phyloP scores from a whole-genome alignment of 2,329 filamentous ascomycete species.

The Fusarium lateritium region DNA sequence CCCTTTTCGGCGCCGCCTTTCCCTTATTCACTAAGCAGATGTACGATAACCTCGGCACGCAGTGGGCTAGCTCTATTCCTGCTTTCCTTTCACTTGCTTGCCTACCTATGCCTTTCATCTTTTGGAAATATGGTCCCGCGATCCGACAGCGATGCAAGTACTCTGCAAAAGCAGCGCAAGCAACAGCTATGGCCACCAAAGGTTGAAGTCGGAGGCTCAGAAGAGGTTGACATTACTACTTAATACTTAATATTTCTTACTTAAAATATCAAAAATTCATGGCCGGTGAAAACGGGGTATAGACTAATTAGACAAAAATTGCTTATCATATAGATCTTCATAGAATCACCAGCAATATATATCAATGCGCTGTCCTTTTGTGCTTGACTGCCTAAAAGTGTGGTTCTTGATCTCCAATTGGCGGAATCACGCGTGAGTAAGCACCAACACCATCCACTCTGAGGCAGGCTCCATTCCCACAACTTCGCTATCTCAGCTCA shows the following conservation, averaged over 20 bases:
- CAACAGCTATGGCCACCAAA: slow-evolving; percentile 19
- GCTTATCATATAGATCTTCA: too few relatives aligned
- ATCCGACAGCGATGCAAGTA: slow-evolving; percentile 45
- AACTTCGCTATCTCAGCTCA: background rate
- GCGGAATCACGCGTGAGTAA: background rate
- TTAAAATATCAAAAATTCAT: background rate
- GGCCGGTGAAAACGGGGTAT: too few relatives aligned
- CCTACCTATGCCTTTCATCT: slow-evolving; percentile 43
- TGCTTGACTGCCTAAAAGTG: too few relatives aligned
- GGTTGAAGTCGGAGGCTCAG: background rate
- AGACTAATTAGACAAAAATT: too few relatives aligned
- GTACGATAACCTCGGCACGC: slow-evolving; percentile 46
- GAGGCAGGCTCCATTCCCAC: background rate
- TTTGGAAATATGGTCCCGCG: slow-evolving; percentile 40
- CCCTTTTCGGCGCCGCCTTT: slow-evolving; percentile 45
- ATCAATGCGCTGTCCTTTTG: too few relatives aligned
- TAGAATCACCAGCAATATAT: too few relatives aligned
- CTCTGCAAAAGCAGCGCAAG: slow-evolving; percentile 40
- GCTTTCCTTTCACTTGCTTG: slow-evolving; percentile 45
- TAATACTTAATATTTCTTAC: background rate
- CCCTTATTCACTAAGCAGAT: slow-evolving; percentile 47
- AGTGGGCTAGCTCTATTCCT: slow-evolving; percentile 45
- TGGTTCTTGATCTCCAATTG: background rate
- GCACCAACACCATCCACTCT: background rate
- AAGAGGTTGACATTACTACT: background rate